Conservation (phyloP, 768 basidiomycete genomes). For the Cyathus striatus region DNA sequence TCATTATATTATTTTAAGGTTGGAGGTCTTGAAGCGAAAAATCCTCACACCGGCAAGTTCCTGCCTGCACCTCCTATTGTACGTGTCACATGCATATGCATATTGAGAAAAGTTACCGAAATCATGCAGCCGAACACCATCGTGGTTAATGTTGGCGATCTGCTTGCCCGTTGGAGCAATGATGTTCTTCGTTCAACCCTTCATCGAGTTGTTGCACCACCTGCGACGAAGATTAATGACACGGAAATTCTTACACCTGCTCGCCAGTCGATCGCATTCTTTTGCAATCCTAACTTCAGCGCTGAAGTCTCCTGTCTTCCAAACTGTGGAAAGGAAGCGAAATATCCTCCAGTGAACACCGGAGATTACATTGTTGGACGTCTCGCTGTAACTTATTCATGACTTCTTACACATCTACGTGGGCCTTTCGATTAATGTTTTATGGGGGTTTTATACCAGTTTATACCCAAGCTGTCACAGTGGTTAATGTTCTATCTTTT, state of each 20-base stretch:
- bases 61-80: conserved; percentile 76
- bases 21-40: conserved; percentile 79
- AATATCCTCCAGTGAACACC: conserved; percentile 68
- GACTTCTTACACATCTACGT: conserved; percentile 12
- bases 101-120: conserved; percentile 1
- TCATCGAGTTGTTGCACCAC: conserved; percentile 78
- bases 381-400: conserved; percentile 53
- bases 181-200: conserved; percentile 74
- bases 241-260: conserved; percentile 53
- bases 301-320: conserved; percentile 69
- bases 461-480: too few relatives aligned
- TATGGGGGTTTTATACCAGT: too few relatives aligned
- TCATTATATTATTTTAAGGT: conserved; percentile 31
- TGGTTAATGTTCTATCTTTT: too few relatives aligned
- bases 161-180: conserved; percentile 81
- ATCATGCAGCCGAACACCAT: conserved; percentile 64
- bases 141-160: conserved; percentile 79
- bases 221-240: conserved; percentile 40
- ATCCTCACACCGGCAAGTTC: conserved; percentile 69
- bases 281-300: conserved; percentile 77
- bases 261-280: conserved; percentile 82
- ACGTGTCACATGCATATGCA: conserved; percentile 3
- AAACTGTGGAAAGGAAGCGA: conserved; percentile 50
- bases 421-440: background rate
- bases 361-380: conserved; percentile 76